These are phyloP conservation scores for Cutaneotrichosporon sp. DNA, from an alignment of 1,284 basidiomycete species.

Conservation along the genomic window DNA sequence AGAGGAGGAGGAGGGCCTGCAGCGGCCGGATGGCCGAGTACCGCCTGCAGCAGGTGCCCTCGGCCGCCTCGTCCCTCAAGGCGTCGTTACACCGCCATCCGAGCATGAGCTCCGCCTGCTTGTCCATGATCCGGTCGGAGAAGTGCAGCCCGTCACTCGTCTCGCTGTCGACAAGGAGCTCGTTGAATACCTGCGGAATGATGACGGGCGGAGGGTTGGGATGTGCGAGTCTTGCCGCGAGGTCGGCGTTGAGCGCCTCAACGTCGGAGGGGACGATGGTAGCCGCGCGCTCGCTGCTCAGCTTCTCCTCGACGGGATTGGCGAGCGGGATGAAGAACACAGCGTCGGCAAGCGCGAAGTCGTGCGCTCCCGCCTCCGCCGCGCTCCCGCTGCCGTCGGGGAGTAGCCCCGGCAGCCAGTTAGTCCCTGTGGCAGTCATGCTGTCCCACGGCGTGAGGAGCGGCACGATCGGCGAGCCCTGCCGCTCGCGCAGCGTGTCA, in stretches of 20 bases:
- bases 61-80: slow-evolving; percentile 63
- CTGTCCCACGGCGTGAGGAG: slow-evolving; percentile 42
- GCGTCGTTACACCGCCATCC: slow-evolving; percentile 74
- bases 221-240: slow-evolving; percentile 61
- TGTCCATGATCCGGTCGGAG: slow-evolving; percentile 58
- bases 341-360: slow-evolving; percentile 10
- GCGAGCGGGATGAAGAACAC: slow-evolving; percentile 67
- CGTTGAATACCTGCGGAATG: slow-evolving; percentile 70
- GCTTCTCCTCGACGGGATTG: slow-evolving; percentile 66
- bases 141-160: slow-evolving; percentile 82
- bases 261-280: slow-evolving; percentile 71
- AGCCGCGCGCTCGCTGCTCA: slow-evolving; percentile 59
- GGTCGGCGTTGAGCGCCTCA: slow-evolving; percentile 80
- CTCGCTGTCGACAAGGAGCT: slow-evolving; percentile 64
- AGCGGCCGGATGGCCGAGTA: slow-evolving; percentile 64
- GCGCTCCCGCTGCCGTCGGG: not conserved
- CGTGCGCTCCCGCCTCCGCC: not conserved
- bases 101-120: slow-evolving; percentile 73
- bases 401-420: slow-evolving; percentile 10
- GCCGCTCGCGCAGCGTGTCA: slow-evolving; percentile 49
- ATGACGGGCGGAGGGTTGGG: slow-evolving; percentile 52
- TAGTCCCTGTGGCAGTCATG: slow-evolving; percentile 17
- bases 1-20: slow-evolving; percentile 59
- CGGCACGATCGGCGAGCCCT: slow-evolving; percentile 36
- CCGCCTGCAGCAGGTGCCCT: slow-evolving; percentile 74